A percentile compares a stretch with the other conserved stretches of the same genome.
Conservation (phyloP, 2,329 filamentous ascomycete species). For the Acrocalymma vagum region DNA sequence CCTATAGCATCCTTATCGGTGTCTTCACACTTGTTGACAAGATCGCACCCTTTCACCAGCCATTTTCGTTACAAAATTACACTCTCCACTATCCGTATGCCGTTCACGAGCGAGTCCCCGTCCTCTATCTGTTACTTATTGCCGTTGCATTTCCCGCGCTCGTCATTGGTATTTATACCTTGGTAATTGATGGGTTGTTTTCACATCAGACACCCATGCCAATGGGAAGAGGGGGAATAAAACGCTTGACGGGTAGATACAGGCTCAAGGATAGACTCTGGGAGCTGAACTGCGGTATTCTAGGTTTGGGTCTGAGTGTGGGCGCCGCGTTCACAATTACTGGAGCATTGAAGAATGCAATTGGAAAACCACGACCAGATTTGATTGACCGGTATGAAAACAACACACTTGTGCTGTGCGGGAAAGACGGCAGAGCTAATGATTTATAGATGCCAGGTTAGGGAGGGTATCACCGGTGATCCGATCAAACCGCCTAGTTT, state of each 20-base stretch:
- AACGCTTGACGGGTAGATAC: slow-evolving; percentile 55
- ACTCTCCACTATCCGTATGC: slow-evolving; percentile 67
- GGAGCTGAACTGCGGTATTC: slow-evolving; percentile 68
- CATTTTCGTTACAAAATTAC: slow-evolving; percentile 64
- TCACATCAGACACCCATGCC: slow-evolving; percentile 55
- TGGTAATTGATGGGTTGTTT: slow-evolving; percentile 67
- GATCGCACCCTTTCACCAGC: slow-evolving; percentile 65
- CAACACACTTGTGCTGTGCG: not conserved
- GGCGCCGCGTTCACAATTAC: slow-evolving; percentile 66
- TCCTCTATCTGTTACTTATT: slow-evolving; percentile 58
- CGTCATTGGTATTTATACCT: slow-evolving; percentile 64
- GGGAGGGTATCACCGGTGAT: slow-evolving; percentile 11
- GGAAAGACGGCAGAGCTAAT: too few relatives aligned
- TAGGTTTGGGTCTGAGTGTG: slow-evolving; percentile 64
- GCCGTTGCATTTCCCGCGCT: slow-evolving; percentile 58
- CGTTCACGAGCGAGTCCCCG: slow-evolving; percentile 62
- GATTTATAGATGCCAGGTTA: slow-evolving; percentile 28
- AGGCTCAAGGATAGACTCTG: slow-evolving; percentile 65
- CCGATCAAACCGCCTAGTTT: slow-evolving; percentile 3
- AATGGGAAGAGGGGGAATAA: slow-evolving; percentile 30
- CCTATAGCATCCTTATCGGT: slow-evolving; percentile 57
- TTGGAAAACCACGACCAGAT: slow-evolving; percentile 67
- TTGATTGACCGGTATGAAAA: slow-evolving; percentile 61
- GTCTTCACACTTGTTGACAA: slow-evolving; percentile 63
- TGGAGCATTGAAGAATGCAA: slow-evolving; percentile 65